A percentile compares a stretch with the other conserved stretches of the same genome.
These are phyloP conservation scores for Achlya hypogyna DNA, from an alignment of 352 stramenopile genomes.

Conservation along the genomic window DNA sequence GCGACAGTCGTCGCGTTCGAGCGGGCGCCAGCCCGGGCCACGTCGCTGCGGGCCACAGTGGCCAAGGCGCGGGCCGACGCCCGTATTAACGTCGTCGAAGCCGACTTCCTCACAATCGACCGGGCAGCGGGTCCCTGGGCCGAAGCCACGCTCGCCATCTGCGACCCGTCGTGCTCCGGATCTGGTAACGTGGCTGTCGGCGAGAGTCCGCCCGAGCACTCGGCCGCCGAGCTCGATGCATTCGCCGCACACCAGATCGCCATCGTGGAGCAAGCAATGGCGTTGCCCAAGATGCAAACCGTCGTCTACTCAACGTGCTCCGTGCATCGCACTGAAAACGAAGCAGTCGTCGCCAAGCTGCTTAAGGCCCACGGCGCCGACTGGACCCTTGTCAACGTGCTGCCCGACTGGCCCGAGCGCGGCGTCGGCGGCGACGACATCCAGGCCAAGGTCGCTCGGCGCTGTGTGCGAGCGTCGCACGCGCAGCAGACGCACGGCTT, in stretches of 20 bases:
- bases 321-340: slow-evolving; percentile 93
- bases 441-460: slow-evolving; percentile 46
- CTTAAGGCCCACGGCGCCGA: slow-evolving; percentile 56
- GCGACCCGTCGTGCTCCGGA: slow-evolving; percentile 95
- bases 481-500: slow-evolving; percentile 95
- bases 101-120: slow-evolving; percentile 90
- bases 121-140: slow-evolving; percentile 58
- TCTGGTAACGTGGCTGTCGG: slow-evolving; percentile 62
- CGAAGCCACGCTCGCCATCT: slow-evolving; percentile 87
- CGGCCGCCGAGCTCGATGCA: not conserved
- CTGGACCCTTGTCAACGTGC: slow-evolving; percentile 29
- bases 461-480: slow-evolving; percentile 83
- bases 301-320: slow-evolving; percentile 98
- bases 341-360: slow-evolving; percentile 88
- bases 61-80: slow-evolving; percentile 60
- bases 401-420: slow-evolving; percentile 65
- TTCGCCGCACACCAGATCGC: slow-evolving; percentile 18
- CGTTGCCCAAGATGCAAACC: slow-evolving; percentile 51
- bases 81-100: slow-evolving; percentile 48
- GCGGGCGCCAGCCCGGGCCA: slow-evolving; percentile 75
- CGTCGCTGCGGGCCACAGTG: slow-evolving; percentile 85
- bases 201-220: not conserved
- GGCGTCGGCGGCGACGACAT: slow-evolving; percentile 54
- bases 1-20: slow-evolving; percentile 93
- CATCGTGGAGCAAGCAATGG: slow-evolving; percentile 51